Evolutionary conservation across 768 basidiomycete genomes (phyloP).

Genomic region (Harrya chromipes): DNA sequence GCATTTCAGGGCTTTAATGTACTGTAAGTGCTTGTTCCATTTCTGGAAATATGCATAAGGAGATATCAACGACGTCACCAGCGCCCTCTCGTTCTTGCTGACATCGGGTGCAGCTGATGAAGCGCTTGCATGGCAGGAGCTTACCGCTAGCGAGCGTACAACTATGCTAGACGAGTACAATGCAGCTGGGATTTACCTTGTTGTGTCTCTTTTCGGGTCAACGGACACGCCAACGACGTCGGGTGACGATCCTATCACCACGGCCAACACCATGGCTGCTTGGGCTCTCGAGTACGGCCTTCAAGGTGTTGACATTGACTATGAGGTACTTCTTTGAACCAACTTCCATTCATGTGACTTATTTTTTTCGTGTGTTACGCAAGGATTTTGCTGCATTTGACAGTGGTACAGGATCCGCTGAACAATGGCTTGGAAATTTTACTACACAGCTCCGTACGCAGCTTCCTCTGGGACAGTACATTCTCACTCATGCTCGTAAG

Average conservation of each 20-base stretch:
- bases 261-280: constrained; percentile 40
- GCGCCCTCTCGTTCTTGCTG: constrained; percentile 40
- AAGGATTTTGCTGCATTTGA: constrained; percentile 30
- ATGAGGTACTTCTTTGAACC: constrained; percentile 29
- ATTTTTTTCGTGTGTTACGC: neutral
- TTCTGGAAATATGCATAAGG: too few relatives aligned
- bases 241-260: constrained; percentile 36
- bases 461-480: constrained; percentile 28
- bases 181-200: constrained; percentile 50
- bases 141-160: constrained; percentile 36
- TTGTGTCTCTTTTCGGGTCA: constrained; percentile 51
- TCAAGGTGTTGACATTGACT: constrained; percentile 52
- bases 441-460: constrained; percentile 26
- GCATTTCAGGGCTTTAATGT: constrained; percentile 28
- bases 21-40: constrained; percentile 16
- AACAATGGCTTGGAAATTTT: constrained; percentile 30
- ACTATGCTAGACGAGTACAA: constrained; percentile 44
- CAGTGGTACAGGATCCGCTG: constrained; percentile 36
- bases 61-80: constrained; percentile 1
- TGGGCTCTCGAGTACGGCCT: constrained; percentile 44
- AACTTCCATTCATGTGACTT: too few relatives aligned
- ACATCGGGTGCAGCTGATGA: constrained; percentile 41
- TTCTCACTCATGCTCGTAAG: constrained; percentile 32
- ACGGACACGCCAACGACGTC: constrained; percentile 35
- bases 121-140: constrained; percentile 41